Evolutionary conservation across 129 eudicot species (phyloP).

Genomic region (Saposhnikovia divaricata): DNA sequence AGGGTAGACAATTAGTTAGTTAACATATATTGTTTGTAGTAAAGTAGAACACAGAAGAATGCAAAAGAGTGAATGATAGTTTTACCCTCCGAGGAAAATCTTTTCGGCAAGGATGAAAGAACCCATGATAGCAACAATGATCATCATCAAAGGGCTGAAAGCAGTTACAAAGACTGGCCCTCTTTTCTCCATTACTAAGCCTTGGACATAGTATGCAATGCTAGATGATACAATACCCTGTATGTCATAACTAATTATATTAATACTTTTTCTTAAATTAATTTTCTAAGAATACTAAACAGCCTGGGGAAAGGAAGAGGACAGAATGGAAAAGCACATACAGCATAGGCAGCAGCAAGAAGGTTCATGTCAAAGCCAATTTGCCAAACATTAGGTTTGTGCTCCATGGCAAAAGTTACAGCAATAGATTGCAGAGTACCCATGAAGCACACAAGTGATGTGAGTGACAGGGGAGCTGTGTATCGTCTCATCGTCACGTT

Average conservation of each 20-base stretch:
- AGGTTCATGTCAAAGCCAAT: slow-evolving; percentile 97
- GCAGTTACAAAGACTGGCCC: slow-evolving; percentile 98
- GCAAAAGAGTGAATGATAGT: background rate
- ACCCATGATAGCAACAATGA: slow-evolving; percentile 97
- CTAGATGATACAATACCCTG: slow-evolving; percentile 96
- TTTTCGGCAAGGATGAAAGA: slow-evolving; percentile 89
- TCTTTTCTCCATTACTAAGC: slow-evolving; percentile 85
- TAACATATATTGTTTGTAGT: background rate
- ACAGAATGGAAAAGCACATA: slow-evolving; percentile 9
- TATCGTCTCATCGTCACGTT: slow-evolving; percentile 77
- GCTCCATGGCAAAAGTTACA: slow-evolving; percentile 93
- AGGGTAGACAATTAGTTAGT: background rate
- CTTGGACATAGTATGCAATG: slow-evolving; percentile 97
- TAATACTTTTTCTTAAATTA: background rate
- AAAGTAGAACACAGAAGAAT: background rate
- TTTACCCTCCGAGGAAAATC: slow-evolving; percentile 87
- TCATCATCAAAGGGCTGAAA: slow-evolving; percentile 97
- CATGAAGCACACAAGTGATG: slow-evolving; percentile 79
- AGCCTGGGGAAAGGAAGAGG: background rate
- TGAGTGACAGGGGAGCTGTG: slow-evolving; percentile 78
- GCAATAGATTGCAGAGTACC: slow-evolving; percentile 92
- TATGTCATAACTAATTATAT: background rate
- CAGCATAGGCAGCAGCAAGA: slow-evolving; percentile 99
- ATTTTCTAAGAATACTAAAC: slow-evolving; percentile 2
- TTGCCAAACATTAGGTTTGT: slow-evolving; percentile 63